Percentiles rank a stretch among this genome's conserved stretches.
Evolutionary conservation across 768 basidiomycete species (phyloP).

Genomic region (Lyophyllum decastes): DNA sequence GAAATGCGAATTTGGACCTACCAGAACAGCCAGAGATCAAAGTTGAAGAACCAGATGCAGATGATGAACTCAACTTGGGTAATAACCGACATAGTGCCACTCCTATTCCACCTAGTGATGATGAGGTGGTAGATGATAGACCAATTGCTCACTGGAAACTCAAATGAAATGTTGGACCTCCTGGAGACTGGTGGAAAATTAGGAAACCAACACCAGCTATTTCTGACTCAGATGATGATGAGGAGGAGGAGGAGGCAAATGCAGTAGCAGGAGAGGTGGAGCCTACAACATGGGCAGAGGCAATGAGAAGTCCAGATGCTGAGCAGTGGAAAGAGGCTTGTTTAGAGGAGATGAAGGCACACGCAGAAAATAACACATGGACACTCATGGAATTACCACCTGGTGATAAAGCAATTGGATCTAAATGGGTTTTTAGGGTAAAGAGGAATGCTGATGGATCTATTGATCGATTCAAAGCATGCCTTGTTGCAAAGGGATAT

Average conservation of each 20-base stretch:
- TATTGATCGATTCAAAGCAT: conserved; percentile 38
- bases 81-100: too few species aligned
- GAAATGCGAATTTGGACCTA: too few species aligned
- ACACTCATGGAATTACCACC: conserved; percentile 32
- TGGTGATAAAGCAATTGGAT: conserved; percentile 33
- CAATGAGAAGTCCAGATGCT: conserved; percentile 17
- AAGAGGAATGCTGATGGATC: conserved; percentile 42
- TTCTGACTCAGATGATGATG: not conserved
- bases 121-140: too few species aligned
- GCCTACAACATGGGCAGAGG: conserved; percentile 16
- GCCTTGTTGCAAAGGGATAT: conserved; percentile 43
- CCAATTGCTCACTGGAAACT: too few species aligned
- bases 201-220: too few species aligned
- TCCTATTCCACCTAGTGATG: too few species aligned
- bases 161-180: too few species aligned
- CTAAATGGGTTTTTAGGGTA: conserved; percentile 39
- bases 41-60: too few species aligned
- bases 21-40: too few species aligned
- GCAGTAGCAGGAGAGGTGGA: not conserved
- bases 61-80: too few species aligned
- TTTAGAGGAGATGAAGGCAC: conserved; percentile 27
- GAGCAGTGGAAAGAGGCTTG: conserved; percentile 28
- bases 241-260: not conserved
- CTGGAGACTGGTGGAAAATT: too few species aligned
- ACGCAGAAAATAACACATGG: conserved; percentile 32